Conservation (phyloP, 2,329 filamentous ascomycete species). For the Neofusicoccum parvum region DNA sequence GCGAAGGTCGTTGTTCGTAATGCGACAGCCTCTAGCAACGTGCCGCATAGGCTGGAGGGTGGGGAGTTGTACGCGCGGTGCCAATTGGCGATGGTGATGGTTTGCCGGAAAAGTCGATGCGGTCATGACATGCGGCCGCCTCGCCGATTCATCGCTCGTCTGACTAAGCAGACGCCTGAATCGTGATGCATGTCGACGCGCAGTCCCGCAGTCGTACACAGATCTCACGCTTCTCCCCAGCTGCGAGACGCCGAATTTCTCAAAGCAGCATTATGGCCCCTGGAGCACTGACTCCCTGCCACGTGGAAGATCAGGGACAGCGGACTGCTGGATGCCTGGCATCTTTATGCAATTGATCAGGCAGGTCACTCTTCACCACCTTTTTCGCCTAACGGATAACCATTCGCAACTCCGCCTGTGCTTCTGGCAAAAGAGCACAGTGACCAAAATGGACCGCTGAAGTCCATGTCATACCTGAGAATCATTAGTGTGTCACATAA, state of each 20-base stretch:
- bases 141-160: not conserved
- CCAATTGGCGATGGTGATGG: not conserved
- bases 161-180: not conserved
- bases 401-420: conserved; percentile 25
- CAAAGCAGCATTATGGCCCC: no score
- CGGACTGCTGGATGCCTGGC: no score
- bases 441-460: conserved; percentile 68
- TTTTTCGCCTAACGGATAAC: not conserved
- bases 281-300: no score
- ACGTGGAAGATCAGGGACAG: no score
- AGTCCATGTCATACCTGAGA: conserved; percentile 73
- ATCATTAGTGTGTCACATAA: not conserved
- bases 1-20: no score
- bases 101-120: not conserved
- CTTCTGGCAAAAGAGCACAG: conserved; percentile 54
- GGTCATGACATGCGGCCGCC: conserved; percentile 5
- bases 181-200: not conserved
- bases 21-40: not conserved
- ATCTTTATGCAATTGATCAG: no score
- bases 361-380: not conserved
- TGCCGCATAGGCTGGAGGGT: not conserved
- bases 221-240: no score
- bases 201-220: not conserved
- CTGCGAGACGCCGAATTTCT: no score
- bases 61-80: not conserved